phyloP scores from a whole-genome alignment of 208 protist genomes.

The Endotrypanum monterogeii region DNA sequence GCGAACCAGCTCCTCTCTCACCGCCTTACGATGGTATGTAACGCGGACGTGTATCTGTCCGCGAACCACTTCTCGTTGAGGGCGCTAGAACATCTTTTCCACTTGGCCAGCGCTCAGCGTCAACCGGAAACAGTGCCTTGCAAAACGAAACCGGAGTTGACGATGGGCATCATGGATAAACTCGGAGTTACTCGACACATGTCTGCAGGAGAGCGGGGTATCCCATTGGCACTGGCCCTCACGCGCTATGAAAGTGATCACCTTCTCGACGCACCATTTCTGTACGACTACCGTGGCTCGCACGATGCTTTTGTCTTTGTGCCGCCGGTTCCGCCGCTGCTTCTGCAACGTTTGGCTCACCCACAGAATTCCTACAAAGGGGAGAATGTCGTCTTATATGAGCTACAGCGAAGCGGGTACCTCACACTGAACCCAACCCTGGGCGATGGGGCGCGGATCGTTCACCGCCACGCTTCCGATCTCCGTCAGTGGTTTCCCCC shows the following conservation, averaged over 20 bases:
- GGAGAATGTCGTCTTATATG: conserved; percentile 88
- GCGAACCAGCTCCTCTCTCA: conserved; percentile 62
- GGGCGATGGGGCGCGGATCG: conserved; percentile 44
- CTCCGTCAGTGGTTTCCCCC: conserved; percentile 87
- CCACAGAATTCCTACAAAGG: conserved; percentile 87
- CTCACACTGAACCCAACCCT: conserved; percentile 69
- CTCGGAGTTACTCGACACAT: neutral
- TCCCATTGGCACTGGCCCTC: conserved; percentile 57
- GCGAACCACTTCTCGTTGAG: conserved; percentile 32
- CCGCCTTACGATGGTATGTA: conserved; percentile 79
- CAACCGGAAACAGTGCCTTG: neutral
- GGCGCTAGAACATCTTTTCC: conserved; percentile 39
- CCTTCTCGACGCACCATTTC: conserved; percentile 45
- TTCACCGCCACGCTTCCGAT: conserved; percentile 76
- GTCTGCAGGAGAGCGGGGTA: neutral
- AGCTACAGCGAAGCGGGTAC: conserved; percentile 65
- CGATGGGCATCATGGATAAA: neutral
- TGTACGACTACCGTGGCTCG: conserved; percentile 81
- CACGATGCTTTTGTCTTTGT: conserved; percentile 85
- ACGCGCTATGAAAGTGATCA: conserved; percentile 79
- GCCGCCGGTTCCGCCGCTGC: conserved; percentile 46
- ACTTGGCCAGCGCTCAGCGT: neutral
- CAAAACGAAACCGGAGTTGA: neutral
- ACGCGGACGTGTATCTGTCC: conserved; percentile 82
- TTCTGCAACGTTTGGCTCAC: conserved; percentile 58